Evolutionary conservation across 768 basidiomycete species (phyloP).

Genomic region (Phanerodontia chrysosporium): DNA sequence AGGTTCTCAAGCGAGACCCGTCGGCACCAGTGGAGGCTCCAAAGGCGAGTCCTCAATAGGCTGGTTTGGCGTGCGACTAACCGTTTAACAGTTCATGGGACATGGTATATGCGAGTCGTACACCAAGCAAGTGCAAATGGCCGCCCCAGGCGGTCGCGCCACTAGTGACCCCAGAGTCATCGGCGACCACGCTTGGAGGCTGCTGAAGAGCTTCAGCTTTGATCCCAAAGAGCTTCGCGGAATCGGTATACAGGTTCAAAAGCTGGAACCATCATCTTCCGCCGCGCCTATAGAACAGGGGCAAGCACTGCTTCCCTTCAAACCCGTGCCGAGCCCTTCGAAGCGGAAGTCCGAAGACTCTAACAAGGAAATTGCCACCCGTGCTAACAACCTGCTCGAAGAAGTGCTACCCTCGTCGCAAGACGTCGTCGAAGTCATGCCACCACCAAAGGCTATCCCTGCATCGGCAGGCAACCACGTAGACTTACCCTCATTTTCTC

Average conservation of each 20-base stretch:
- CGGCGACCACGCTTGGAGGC: constrained; percentile 69
- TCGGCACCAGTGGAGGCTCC: constrained; percentile 85
- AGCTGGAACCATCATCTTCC: constrained; percentile 58
- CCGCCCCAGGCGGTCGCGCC: constrained; percentile 56
- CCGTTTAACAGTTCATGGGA: constrained; percentile 68
- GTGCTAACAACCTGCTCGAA: neutral
- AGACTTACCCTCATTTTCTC: constrained; percentile 68
- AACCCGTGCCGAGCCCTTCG: constrained; percentile 18
- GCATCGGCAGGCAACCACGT: constrained; percentile 2
- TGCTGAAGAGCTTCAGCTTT: constrained; percentile 70
- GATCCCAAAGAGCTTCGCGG: constrained; percentile 88
- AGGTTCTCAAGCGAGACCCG: constrained; percentile 84
- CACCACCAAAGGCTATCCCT: neutral
- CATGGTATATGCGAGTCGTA: constrained; percentile 83
- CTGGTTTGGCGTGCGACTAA: constrained; percentile 2
- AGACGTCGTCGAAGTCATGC: constrained; percentile 15
- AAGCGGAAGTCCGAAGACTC: constrained; percentile 1
- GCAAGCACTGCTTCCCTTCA: constrained; percentile 64
- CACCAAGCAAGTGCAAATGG: constrained; percentile 66
- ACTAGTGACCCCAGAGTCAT: constrained; percentile 73
- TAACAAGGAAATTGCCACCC: neutral
- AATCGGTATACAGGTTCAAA: constrained; percentile 87
- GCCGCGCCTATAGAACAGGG: constrained; percentile 35
- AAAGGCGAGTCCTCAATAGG: constrained; percentile 51
- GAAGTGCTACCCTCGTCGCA: constrained; percentile 31